Conservation (phyloP, 495 filamentous ascomycete genomes). For the Pseudoneurospora amorphoporcata region DNA sequence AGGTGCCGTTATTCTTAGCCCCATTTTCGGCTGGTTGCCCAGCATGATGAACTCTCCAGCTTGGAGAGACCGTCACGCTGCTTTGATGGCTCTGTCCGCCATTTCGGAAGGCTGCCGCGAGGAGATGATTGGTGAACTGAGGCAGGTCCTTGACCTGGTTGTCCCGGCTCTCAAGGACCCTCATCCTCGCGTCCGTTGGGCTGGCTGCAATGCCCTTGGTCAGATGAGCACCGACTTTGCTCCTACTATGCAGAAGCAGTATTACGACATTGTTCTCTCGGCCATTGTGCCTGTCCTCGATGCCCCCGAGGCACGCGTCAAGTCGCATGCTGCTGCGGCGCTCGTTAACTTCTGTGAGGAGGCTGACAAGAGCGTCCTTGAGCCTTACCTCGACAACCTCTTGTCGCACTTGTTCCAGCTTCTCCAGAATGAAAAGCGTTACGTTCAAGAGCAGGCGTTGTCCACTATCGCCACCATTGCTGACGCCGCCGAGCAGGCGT, state of each 20-base stretch:
- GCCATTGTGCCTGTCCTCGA: constrained; percentile 90
- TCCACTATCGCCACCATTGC: constrained; percentile 98
- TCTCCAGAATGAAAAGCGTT: constrained; percentile 81
- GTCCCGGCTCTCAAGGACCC: constrained; percentile 84
- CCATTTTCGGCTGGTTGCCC: constrained; percentile 95
- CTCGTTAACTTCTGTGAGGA: constrained; percentile 99
- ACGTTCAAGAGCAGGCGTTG: constrained; percentile 94
- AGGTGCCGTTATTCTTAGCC: constrained; percentile 71
- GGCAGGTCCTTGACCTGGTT: constrained; percentile 87
- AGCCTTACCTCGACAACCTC: constrained; percentile 87
- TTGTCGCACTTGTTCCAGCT: constrained; percentile 73
- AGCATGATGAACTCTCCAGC: constrained; percentile 92
- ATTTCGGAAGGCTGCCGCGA: constrained; percentile 97
- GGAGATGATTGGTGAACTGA: constrained; percentile 87
- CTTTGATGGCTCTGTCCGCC: constrained; percentile 97
- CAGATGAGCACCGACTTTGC: constrained; percentile 99
- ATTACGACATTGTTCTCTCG: constrained; percentile 71
- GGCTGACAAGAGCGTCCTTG: constrained; percentile 82
- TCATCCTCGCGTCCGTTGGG: constrained; percentile 93
- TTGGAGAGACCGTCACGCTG: constrained; percentile 94
- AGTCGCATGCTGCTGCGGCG: constrained; percentile 93
- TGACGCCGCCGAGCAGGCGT: constrained; percentile 91
- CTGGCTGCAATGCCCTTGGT: constrained; percentile 95
- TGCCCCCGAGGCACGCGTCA: constrained; percentile 84
- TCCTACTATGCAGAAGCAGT: constrained; percentile 95